Base-by-base conservation (phyloP, 83 land plant genomes). In the Thuja plicata region DNA sequence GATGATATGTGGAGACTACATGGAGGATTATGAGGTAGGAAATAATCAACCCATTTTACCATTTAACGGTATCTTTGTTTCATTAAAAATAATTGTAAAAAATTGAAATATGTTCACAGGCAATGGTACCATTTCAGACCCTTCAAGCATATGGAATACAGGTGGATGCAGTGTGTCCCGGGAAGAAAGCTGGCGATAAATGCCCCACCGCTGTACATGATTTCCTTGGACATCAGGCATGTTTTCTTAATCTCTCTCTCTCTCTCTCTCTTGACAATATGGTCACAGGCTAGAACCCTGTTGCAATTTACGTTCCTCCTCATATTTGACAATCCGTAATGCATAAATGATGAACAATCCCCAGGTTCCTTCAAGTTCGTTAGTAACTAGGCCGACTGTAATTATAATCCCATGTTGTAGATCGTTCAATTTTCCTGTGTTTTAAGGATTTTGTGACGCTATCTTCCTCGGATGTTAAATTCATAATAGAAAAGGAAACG, bases 61-160 rank as follows among this genome's bases (percentile, higher is more conserved):
- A 54, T 50, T 12, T 13, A 54, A 54, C 12, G 4, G 57, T 54
- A 19, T 54, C 19, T 54, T 54, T 54, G 57, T 54, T 54, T 54
- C 57, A 54, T 3, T 54, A 54, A 54, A 54, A 3, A 16, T 16
- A 54, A 54, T 54, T 15, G 0, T 1, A 88, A 27, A 9, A 45
- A 66, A 10, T 78, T 73, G 10, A 10, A 35, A 30, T 87, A 35
- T 76, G 48, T 89, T 90, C 88, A 87, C 90, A 98, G 99, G 99
- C 86, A 62, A 98, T 98, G 99, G 99, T 97, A 32, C 99, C 99
- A 0, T 97, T 97, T 87, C 99, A 98, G 93, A 97, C 95, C 1
- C 87, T 98, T n/a, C 94, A 91, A 89, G 99, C 99, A 16, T 98
- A 82, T 88, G 99, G 99, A 8, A 83, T 98, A 54, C 55, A 92